Conservation (phyloP, 257 asterid genomes). For the Solanum pimpinellifolium region DNA sequence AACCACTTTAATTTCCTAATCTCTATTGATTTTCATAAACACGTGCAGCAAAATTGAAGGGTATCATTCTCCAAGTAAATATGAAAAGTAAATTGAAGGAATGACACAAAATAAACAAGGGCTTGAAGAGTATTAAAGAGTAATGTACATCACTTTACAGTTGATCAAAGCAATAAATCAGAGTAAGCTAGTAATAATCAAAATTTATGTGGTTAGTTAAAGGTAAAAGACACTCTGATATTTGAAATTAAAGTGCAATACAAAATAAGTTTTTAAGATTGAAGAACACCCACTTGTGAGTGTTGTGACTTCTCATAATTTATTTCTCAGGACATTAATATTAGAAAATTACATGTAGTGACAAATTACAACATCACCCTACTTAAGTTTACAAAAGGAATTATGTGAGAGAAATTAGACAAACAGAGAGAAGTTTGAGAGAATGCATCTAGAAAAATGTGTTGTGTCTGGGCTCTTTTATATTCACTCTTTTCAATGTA, state of each 20-base stretch:
- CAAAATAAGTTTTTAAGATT: neutral
- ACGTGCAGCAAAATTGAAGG: neutral
- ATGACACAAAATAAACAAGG: neutral
- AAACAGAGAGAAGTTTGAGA: neutral
- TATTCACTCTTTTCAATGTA: neutral
- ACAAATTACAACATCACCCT: neutral
- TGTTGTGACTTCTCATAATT: neutral
- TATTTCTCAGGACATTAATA: neutral
- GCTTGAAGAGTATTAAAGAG: neutral
- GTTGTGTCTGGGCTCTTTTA: neutral
- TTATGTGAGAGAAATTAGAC: neutral
- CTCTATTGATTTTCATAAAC: neutral
- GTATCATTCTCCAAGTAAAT: neutral
- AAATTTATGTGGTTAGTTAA: neutral
- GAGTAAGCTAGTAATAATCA: neutral
- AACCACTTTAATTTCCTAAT: neutral
- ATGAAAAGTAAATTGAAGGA: neutral
- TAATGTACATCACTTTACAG: neutral
- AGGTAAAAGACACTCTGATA: neutral
- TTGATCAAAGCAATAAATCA: neutral
- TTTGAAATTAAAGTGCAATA: neutral
- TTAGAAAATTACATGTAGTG: neutral
- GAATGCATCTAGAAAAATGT: neutral
- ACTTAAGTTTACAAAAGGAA: neutral
- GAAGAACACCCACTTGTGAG: neutral